Evolutionary conservation across 495 filamentous ascomycete genomes (phyloP).

Genomic region (Hyaloscypha hepaticicola): DNA sequence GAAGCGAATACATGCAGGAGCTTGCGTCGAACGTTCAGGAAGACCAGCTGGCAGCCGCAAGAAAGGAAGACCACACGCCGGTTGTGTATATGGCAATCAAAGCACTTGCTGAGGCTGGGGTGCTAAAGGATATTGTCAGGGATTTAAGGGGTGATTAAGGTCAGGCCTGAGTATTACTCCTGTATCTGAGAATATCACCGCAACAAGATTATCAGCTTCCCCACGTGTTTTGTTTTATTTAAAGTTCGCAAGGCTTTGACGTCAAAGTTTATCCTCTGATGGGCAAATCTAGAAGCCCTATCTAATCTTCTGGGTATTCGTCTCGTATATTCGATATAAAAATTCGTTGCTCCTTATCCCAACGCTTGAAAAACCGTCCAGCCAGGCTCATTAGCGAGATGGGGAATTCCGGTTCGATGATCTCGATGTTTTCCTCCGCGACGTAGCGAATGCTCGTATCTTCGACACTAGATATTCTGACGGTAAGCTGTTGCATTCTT

Average conservation of each 20-base stretch:
- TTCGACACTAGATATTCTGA: conserved; percentile 46
- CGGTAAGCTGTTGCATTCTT: conserved; percentile 38
- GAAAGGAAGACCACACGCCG: conserved; percentile 22
- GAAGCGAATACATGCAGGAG: conserved; percentile 15
- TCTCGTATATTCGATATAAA: conserved; percentile 89
- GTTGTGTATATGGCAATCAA: conserved; percentile 19
- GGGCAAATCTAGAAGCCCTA: neutral
- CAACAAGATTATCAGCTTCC: too few relatives aligned
- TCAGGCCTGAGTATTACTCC: neutral
- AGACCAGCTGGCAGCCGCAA: conserved; percentile 14
- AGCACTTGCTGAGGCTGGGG: conserved; percentile 14
- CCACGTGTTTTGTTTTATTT: too few relatives aligned
- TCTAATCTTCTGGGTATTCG: conserved; percentile 80
- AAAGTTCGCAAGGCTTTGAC: neutral
- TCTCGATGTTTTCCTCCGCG: conserved; percentile 82
- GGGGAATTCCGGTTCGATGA: conserved; percentile 50
- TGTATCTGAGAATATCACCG: too few relatives aligned
- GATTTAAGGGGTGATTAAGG: neutral
- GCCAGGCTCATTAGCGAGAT: conserved; percentile 63
- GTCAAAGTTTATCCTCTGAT: neutral
- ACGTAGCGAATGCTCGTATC: conserved; percentile 75
- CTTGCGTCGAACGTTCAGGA: conserved; percentile 3
- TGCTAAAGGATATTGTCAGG: conserved; percentile 17
- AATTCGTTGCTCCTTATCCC: conserved; percentile 58
- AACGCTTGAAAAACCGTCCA: conserved; percentile 87